phyloP scores from a whole-genome alignment of 345 rosid species.

The Salix caprea region DNA sequence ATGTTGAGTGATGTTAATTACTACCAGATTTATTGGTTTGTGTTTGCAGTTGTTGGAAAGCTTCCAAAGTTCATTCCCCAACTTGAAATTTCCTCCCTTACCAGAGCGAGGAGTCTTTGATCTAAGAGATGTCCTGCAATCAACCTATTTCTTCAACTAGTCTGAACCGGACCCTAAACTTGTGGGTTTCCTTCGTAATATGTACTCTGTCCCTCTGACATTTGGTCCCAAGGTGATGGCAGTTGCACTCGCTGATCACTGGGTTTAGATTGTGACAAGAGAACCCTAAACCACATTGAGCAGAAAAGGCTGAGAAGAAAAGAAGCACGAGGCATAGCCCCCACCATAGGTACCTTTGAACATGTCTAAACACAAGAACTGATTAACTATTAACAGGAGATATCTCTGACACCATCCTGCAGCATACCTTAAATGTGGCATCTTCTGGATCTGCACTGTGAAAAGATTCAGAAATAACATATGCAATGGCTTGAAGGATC shows the following conservation, averaged over 20 bases:
- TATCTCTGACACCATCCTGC: neutral
- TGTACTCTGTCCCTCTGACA: neutral
- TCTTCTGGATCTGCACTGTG: neutral
- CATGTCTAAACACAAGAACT: neutral
- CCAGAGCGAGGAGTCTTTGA: slow-evolving; percentile 94
- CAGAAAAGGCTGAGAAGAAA: neutral
- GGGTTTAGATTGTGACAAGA: neutral
- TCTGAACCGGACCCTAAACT: neutral
- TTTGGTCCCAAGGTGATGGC: neutral
- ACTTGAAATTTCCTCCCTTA: slow-evolving; percentile 68
- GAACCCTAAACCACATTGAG: neutral
- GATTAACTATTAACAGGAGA: neutral
- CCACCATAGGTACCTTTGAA: neutral
- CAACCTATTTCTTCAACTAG: slow-evolving; percentile 94
- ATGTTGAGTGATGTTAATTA: slow-evolving; percentile 4
- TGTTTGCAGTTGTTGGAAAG: slow-evolving; percentile 69
- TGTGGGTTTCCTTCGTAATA: neutral
- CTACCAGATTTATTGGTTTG: slow-evolving; percentile 14
- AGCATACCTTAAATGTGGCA: neutral
- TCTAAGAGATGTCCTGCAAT: slow-evolving; percentile 67
- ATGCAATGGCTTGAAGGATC: neutral
- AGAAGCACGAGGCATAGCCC: neutral
- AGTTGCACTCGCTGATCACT: neutral
- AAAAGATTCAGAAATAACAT: neutral
- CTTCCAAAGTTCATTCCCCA: slow-evolving; percentile 76